Base-by-base conservation (phyloP, 1,284 basidiomycete species). In the Fomes fomentarius region DNA sequence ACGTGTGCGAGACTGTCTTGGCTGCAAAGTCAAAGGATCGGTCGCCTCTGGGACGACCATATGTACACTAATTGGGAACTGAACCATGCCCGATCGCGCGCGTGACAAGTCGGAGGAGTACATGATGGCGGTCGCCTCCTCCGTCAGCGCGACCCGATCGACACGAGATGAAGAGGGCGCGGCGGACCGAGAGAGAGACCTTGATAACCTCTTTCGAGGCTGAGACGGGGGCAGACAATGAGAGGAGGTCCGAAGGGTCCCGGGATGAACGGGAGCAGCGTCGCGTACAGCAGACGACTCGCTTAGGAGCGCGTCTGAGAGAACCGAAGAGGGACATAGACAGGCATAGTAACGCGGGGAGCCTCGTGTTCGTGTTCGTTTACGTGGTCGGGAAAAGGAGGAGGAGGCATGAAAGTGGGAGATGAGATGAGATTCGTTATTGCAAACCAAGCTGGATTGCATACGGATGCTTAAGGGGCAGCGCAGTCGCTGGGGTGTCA, bases 191-290 rank as follows among this genome's bases (percentile, higher is more conserved):
- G 24, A 10, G 25, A n/a, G 19, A 19, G 19, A 8, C n/a, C n/a
- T 31, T 19, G 10, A 15, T 30, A 42, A 22, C 22, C n/a, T n/a
- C n/a, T 3, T 7, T 28, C 12, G 10, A 5, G 21, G 19, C 33
- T 19, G 24, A 14, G 31, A 14, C 12, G 34, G 28, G 14, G 37
- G 7, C 7, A 21, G 42, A 31, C 45, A 56, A 54, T 8, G 58
- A 54, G 26, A 30, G 47, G 50, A 52, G 5, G 44, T 26, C 47
- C 47, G 47, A 50, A 48, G 41, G 33, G 40, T 50, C 39, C 39
- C 49, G 46, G 51, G 51, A 43, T 49, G 25, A 33, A 49, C 41
- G 54, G 41, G 58, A 47, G 47, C 50, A 53, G 58, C 56, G 56
- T 55, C 31, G 30, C 8, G 40, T 21, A 33, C 44, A 31, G 42